These are phyloP conservation scores for Phaeosphaeriaceae sp. DNA, from an alignment of 2,329 filamentous ascomycete genomes.

Conservation along the genomic window DNA sequence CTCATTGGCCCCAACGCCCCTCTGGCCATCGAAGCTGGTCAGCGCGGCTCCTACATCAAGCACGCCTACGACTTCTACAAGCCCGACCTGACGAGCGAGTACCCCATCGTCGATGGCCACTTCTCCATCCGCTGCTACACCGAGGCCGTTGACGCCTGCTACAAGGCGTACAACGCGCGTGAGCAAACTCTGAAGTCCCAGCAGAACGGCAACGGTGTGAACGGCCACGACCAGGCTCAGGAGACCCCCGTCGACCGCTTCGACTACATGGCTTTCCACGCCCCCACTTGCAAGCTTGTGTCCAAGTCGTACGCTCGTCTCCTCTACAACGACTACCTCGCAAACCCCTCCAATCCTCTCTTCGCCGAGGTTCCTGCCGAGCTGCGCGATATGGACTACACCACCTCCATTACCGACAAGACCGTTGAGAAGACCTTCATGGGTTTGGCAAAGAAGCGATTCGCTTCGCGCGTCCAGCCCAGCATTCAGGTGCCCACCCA, in stretches of 20 bases:
- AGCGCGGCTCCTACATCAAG: slow-evolving; percentile 59
- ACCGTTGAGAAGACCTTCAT: slow-evolving; percentile 63
- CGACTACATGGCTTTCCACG: slow-evolving; percentile 64
- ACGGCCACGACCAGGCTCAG: slow-evolving; percentile 44
- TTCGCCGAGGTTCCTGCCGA: slow-evolving; percentile 60
- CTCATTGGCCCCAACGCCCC: slow-evolving; percentile 61
- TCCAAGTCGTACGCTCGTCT: slow-evolving; percentile 62
- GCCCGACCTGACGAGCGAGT: slow-evolving; percentile 62
- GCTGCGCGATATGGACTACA: slow-evolving; percentile 56
- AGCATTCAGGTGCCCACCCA: slow-evolving; percentile 59
- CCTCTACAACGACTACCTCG: slow-evolving; percentile 61
- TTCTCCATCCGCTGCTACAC: slow-evolving; percentile 63
- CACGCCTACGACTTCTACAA: slow-evolving; percentile 66
- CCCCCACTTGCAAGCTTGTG: slow-evolving; percentile 64
- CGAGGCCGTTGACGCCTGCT: slow-evolving; percentile 61
- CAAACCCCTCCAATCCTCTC: slow-evolving; percentile 55
- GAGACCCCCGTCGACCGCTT: slow-evolving; percentile 61
- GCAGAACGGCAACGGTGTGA: slow-evolving; percentile 49
- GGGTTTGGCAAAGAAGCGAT: slow-evolving; percentile 61
- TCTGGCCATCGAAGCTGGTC: slow-evolving; percentile 58
- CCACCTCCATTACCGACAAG: slow-evolving; percentile 60
- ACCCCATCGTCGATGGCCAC: slow-evolving; percentile 62
- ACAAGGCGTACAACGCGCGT: slow-evolving; percentile 62
- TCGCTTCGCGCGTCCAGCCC: slow-evolving; percentile 58
- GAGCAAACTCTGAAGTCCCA: slow-evolving; percentile 56